Conservation (phyloP, 2,329 filamentous ascomycete genomes). For the Colletotrichum noveboracense region DNA sequence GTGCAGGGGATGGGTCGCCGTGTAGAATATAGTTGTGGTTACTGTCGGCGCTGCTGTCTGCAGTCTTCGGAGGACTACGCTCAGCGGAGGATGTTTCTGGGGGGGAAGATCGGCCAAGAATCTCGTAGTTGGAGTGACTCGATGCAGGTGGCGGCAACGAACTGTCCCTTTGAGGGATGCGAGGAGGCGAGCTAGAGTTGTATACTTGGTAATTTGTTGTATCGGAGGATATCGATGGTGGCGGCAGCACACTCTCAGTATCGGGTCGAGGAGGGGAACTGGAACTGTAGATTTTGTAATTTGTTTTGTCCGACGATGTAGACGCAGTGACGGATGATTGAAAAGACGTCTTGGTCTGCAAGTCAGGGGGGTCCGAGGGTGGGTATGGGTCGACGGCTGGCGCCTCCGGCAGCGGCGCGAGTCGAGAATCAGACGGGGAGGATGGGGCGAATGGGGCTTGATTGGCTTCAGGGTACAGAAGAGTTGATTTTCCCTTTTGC, state of each 20-base stretch:
- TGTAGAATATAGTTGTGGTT: conserved; percentile 61
- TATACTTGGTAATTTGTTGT: conserved; percentile 61
- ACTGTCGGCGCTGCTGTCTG: conserved; percentile 45
- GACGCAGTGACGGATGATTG: conserved; percentile 39
- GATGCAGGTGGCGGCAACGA: conserved; percentile 43
- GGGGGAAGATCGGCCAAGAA: conserved; percentile 57
- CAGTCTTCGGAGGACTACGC: conserved; percentile 36
- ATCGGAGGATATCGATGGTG: conserved; percentile 52
- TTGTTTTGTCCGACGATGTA: conserved; percentile 56
- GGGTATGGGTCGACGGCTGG: not conserved
- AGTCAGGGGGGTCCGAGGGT: not conserved
- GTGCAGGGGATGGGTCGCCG: conserved; percentile 46
- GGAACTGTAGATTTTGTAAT: conserved; percentile 59
- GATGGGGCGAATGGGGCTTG: conserved; percentile 16
- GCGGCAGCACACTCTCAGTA: conserved; percentile 38
- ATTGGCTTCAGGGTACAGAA: conserved; percentile 8
- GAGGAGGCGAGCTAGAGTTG: conserved; percentile 48
- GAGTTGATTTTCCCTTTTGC: conserved; percentile 37
- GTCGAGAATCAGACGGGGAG: conserved; percentile 29
- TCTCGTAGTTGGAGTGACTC: conserved; percentile 54
- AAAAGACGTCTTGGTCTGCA: conserved; percentile 28
- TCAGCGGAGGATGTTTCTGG: conserved; percentile 42
- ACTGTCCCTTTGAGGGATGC: conserved; percentile 42
- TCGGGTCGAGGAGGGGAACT: conserved; percentile 47
- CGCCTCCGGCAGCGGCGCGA: conserved; percentile 35